Evolutionary conservation across 257 asterid species (phyloP).

Genomic region (Forsythia viridissima): DNA sequence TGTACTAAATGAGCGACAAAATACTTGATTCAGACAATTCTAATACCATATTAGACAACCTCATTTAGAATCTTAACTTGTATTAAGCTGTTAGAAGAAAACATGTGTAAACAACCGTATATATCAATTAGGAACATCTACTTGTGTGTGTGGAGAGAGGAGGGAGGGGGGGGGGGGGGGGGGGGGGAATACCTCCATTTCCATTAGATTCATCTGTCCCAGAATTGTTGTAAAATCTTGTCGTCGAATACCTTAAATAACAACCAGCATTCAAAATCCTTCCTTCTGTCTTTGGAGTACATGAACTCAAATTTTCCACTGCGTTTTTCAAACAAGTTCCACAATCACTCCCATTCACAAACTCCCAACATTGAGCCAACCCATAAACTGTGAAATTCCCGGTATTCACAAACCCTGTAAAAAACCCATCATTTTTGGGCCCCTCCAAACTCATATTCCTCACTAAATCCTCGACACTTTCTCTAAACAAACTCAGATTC

Average conservation of each 20-base stretch:
- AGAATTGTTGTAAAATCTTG: constrained; percentile 58
- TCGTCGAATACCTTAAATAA: constrained; percentile 62
- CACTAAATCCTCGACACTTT: constrained; percentile 42
- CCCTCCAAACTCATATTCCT: constrained; percentile 46
- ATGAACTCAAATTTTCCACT: constrained; percentile 37
- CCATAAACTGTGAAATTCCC: constrained; percentile 69
- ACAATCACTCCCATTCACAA: constrained; percentile 52
- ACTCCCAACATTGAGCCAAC: constrained; percentile 79
- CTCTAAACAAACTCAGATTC: constrained; percentile 41
- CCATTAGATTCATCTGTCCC: constrained; percentile 27
- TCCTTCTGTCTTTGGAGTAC: constrained; percentile 59
- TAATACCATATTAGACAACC: too few species aligned
- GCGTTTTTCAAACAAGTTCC: constrained; percentile 51
- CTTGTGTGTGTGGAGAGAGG: too few species aligned
- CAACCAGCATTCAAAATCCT: constrained; percentile 73
- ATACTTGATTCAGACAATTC: too few species aligned
- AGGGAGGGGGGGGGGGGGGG: too few species aligned
- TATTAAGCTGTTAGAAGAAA: too few species aligned
- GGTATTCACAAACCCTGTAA: constrained; percentile 34
- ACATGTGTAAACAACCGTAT: not conserved
- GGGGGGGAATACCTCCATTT: constrained; percentile 34
- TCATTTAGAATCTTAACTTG: too few species aligned
- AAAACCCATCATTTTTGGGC: constrained; percentile 55
- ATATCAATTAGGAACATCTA: not conserved
- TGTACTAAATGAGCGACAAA: too few species aligned